phyloP scores from a whole-genome alignment of 1,284 basidiomycete genomes.

The Pseudozyma tsukubaensis region DNA sequence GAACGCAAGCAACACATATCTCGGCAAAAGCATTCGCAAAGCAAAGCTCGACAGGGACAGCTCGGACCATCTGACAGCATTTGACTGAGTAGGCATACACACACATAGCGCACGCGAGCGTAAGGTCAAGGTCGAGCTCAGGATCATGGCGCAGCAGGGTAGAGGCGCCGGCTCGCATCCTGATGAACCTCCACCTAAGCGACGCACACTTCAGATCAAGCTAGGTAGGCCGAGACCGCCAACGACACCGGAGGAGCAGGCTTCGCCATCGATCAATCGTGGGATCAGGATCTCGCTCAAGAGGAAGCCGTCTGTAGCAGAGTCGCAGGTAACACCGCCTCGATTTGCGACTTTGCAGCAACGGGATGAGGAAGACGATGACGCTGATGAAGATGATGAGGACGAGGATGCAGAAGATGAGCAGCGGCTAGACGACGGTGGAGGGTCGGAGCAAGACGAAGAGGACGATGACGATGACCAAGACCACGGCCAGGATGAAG shows the following conservation, averaged over 20 bases:
- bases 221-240: slow-evolving; percentile 35
- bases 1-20: slow-evolving; percentile 10
- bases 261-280: slow-evolving; percentile 34
- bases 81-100: no score
- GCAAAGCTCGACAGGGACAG: slow-evolving; percentile 1
- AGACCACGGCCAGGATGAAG: slow-evolving; percentile 11
- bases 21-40: slow-evolving; percentile 10
- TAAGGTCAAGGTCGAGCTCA: neutral
- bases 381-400: slow-evolving; percentile 11
- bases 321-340: slow-evolving; percentile 18
- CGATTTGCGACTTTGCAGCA: slow-evolving; percentile 16
- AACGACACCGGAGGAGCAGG: slow-evolving; percentile 24
- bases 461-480: slow-evolving; percentile 13
- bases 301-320: slow-evolving; percentile 26
- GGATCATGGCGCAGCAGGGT: slow-evolving; percentile 38
- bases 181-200: slow-evolving; percentile 31
- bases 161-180: slow-evolving; percentile 34
- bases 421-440: neutral
- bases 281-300: slow-evolving; percentile 49
- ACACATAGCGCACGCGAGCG: no score
- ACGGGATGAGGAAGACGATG: slow-evolving; percentile 16
- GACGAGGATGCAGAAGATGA: slow-evolving; percentile 13
- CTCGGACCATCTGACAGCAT: neutral
- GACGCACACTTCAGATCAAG: slow-evolving; percentile 47
- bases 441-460: slow-evolving; percentile 7